phyloP scores from a whole-genome alignment of 306 rosid species.

The Malus orientalis region DNA sequence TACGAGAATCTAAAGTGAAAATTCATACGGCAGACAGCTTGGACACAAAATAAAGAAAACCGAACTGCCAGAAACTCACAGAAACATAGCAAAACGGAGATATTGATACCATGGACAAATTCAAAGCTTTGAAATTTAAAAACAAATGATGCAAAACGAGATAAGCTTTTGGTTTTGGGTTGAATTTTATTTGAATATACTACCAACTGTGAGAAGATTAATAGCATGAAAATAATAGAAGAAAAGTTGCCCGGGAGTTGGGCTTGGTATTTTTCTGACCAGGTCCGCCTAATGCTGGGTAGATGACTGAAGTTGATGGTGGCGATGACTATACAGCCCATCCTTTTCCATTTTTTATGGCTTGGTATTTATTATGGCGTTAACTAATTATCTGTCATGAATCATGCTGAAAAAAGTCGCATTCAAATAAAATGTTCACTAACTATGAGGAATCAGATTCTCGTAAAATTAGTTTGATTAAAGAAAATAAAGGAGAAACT shows the following conservation, averaged over 20 bases:
- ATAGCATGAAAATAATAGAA: not conserved
- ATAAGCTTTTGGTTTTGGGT: not conserved
- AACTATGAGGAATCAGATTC: too few species aligned
- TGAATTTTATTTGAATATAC: not conserved
- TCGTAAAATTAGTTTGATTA: too few species aligned
- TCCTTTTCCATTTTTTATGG: conserved; percentile 16
- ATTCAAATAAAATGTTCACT: too few species aligned
- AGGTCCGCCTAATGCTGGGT: conserved; percentile 26
- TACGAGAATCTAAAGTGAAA: not conserved
- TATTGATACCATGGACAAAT: not conserved
- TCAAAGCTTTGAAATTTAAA: not conserved
- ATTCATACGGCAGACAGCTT: conserved; percentile 3
- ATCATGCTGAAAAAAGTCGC: too few species aligned
- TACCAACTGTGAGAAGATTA: not conserved
- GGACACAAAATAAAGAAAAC: not conserved
- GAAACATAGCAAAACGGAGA: not conserved
- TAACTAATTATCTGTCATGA: too few species aligned
- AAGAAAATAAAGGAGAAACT: too few species aligned
- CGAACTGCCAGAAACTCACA: not conserved
- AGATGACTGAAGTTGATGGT: not conserved
- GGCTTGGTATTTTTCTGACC: conserved; percentile 14
- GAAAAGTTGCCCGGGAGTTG: not conserved
- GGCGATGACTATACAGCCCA: conserved; percentile 17
- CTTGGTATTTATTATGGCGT: too few species aligned
- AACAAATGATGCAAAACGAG: not conserved